These are phyloP conservation scores for Boletus pseudo-olivaceus DNA, from an alignment of 768 basidiomycete species.

Conservation along the genomic window DNA sequence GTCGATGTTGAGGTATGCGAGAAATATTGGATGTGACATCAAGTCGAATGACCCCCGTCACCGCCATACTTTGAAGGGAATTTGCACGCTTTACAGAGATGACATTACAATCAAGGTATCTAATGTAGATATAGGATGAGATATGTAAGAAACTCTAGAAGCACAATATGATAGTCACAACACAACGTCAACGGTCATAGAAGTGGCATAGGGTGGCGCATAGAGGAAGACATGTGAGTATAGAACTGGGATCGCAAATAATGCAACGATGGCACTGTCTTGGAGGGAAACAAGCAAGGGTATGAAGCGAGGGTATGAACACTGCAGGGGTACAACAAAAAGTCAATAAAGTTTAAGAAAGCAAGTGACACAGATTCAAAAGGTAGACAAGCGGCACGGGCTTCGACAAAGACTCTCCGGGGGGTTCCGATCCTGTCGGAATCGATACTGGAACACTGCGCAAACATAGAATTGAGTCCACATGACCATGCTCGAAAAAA, in stretches of 20 bases:
- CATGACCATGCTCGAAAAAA: background rate
- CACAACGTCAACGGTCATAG: conserved; percentile 8
- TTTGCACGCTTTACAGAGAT: background rate
- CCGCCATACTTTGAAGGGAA: background rate
- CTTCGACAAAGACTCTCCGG: conserved; percentile 39
- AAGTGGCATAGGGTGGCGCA: conserved; percentile 18
- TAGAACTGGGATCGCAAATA: conserved; percentile 4
- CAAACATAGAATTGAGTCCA: conserved; percentile 1
- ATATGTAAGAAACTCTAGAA: conserved; percentile 16
- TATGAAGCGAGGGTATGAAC: conserved; percentile 19
- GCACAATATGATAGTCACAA: conserved; percentile 25
- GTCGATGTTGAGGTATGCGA: background rate
- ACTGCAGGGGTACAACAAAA: conserved; percentile 23
- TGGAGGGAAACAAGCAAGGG: background rate
- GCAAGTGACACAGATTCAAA: conserved; percentile 32
- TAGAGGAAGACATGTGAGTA: conserved; percentile 21
- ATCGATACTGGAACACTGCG: conserved; percentile 64
- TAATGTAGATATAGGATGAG: conserved; percentile 20
- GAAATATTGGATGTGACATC: background rate
- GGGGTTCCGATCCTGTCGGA: conserved; percentile 49
- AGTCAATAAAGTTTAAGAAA: conserved; percentile 16
- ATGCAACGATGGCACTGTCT: background rate
- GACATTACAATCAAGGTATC: conserved; percentile 14
- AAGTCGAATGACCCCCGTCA: background rate
- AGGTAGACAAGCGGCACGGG: conserved; percentile 58